A percentile compares a stretch with the other conserved stretches of the same genome.
phyloP scores from a whole-genome alignment of 345 rosid species.

The rapeseed (Brassica napus) region DNA sequence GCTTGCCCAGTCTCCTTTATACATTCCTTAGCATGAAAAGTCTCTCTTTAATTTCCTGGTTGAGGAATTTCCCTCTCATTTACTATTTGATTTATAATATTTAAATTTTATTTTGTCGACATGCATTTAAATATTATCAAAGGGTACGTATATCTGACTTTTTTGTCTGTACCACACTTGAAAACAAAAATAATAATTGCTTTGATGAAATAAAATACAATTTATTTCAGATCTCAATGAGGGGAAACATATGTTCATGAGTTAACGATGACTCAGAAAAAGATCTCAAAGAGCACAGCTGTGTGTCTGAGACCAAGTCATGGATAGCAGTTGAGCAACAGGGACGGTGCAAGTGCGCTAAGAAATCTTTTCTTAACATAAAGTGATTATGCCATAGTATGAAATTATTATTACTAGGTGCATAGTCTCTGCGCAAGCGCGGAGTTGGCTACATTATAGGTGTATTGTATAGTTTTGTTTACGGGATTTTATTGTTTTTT shows the following conservation, averaged over 20 bases:
- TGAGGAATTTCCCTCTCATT: constrained; percentile 13
- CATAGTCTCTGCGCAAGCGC: too few relatives aligned
- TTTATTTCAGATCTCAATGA: constrained; percentile 1
- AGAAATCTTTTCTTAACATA: background rate
- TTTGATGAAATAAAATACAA: constrained; percentile 17
- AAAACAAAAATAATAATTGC: constrained; percentile 12
- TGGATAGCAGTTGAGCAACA: constrained; percentile 23
- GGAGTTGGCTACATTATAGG: too few relatives aligned
- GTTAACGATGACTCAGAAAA: constrained; percentile 20
- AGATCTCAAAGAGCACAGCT: constrained; percentile 32
- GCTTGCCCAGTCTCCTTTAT: constrained; percentile 6
- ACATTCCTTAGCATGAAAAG: background rate
- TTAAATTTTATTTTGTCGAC: background rate
- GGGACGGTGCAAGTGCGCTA: constrained; percentile 10
- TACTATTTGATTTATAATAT: constrained; percentile 6
- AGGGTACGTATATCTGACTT: constrained; percentile 1
- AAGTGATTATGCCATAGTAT: constrained; percentile 12
- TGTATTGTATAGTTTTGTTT: too few relatives aligned
- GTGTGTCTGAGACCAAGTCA: constrained; percentile 30
- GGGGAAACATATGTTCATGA: constrained; percentile 19
- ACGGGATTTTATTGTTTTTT: too few relatives aligned
- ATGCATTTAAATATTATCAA: background rate
- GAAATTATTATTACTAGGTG: background rate
- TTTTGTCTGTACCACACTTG: constrained; percentile 1
- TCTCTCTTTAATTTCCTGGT: background rate